A percentile compares a stretch with the other conserved stretches of the same genome.
Evolutionary conservation across 257 asterid genomes (phyloP).

Genomic region (Solanum microdontum): DNA sequence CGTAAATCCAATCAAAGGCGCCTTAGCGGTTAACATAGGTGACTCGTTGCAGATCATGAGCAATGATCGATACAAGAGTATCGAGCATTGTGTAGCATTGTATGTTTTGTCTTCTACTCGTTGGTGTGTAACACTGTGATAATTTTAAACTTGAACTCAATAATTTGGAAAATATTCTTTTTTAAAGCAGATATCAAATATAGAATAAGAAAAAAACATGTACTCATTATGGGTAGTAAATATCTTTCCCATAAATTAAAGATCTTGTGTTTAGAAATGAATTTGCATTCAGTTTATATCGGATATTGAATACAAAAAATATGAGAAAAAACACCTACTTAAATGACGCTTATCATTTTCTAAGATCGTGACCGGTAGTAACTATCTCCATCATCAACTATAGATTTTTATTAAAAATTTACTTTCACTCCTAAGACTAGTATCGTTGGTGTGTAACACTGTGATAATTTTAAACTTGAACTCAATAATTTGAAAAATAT

Average conservation of each 20-base stretch:
- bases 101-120: not conserved
- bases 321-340: not conserved
- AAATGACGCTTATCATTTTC: not conserved
- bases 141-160: not conserved
- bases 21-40: conserved; percentile 40
- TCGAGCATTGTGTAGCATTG: conserved; percentile 37
- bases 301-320: not conserved
- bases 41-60: conserved; percentile 42
- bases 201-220: not conserved
- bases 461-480: too few relatives aligned
- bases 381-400: not conserved
- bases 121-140: not conserved
- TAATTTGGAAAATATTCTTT: not conserved
- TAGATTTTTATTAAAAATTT: not conserved
- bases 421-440: not conserved
- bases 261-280: not conserved
- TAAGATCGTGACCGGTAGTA: not conserved
- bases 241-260: not conserved
- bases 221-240: not conserved
- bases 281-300: not conserved
- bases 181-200: not conserved
- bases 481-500: too few relatives aligned
- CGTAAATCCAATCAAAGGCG: conserved; percentile 29
- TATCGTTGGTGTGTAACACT: too few relatives aligned
- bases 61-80: conserved; percentile 42